Conservation (phyloP, 345 rosid genomes). For the Rhodamnia argentea region DNA sequence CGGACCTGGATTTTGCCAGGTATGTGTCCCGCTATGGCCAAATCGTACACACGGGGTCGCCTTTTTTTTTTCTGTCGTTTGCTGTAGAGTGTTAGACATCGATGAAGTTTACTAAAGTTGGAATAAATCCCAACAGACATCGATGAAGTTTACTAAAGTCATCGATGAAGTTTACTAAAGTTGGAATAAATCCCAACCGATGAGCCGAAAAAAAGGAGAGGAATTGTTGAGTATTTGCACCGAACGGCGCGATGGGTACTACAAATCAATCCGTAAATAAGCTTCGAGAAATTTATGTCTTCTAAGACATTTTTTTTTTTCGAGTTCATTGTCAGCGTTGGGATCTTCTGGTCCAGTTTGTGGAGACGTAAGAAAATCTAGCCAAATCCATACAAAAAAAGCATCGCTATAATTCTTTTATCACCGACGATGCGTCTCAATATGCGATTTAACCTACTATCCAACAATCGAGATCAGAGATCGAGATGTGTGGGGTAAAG, state of each 20-base stretch:
- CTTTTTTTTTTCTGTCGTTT: too few species aligned
- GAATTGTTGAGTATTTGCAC: fast-evolving
- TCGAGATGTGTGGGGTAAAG: not conserved
- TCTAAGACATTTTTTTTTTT: not conserved
- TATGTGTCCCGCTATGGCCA: too few species aligned
- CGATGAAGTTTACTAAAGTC: not conserved
- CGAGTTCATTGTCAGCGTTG: fast-evolving
- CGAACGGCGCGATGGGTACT: not conserved
- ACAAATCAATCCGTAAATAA: not conserved
- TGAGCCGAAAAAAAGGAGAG: too few species aligned
- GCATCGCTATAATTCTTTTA: not conserved
- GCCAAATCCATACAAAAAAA: not conserved
- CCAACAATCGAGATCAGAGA: not conserved
- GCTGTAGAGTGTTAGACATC: fast-evolving
- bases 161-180: fast-evolving
- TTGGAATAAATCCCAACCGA: not conserved
- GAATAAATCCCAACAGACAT: fast-evolving
- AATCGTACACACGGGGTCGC: too few species aligned
- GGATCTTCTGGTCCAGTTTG: fast-evolving
- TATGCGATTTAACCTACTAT: not conserved
- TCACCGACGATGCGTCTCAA: not conserved
- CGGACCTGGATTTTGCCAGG: too few species aligned
- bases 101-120: fast-evolving
- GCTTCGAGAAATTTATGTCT: not conserved
- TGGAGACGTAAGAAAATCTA: not conserved